Evolutionary conservation across 805 yeast genomes (phyloP).

Genomic region (Yamadazyma tumulicola): DNA sequence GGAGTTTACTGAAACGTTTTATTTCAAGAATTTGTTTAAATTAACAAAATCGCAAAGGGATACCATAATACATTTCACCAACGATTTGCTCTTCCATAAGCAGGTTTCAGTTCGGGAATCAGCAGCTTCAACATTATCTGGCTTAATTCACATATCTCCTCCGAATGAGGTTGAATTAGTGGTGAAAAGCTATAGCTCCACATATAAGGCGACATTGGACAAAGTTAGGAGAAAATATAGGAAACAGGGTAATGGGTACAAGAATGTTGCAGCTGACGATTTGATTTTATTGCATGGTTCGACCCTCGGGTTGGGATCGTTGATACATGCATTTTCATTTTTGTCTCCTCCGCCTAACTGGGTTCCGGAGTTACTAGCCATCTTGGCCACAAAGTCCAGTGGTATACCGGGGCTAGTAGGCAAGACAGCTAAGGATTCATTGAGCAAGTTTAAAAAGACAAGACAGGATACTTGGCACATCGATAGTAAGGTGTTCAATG

Average conservation of each 20-base stretch:
- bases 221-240: slow-evolving; percentile 43
- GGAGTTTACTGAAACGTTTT: slow-evolving; percentile 68
- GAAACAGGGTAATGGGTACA: slow-evolving; percentile 27
- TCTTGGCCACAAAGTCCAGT: slow-evolving; percentile 67
- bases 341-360: slow-evolving; percentile 87
- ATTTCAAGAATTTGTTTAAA: slow-evolving; percentile 61
- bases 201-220: slow-evolving; percentile 28
- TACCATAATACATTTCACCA: slow-evolving; percentile 49
- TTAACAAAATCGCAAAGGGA: slow-evolving; percentile 46
- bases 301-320: slow-evolving; percentile 81
- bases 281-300: slow-evolving; percentile 70
- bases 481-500: slow-evolving; percentile 70
- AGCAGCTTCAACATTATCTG: slow-evolving; percentile 73
- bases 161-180: slow-evolving; percentile 43
- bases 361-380: slow-evolving; percentile 73
- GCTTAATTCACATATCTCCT: slow-evolving; percentile 66
- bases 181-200: slow-evolving; percentile 36
- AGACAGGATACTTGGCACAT: slow-evolving; percentile 96
- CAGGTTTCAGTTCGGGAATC: slow-evolving; percentile 73
- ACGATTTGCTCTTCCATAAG: slow-evolving; percentile 52
- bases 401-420: slow-evolving; percentile 78
- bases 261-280: slow-evolving; percentile 36
- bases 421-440: slow-evolving; percentile 72
- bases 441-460: slow-evolving; percentile 83
- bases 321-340: slow-evolving; percentile 87